These are phyloP conservation scores for Solanum ahanhuiri DNA, from an alignment of 257 asterid genomes.

Conservation along the genomic window DNA sequence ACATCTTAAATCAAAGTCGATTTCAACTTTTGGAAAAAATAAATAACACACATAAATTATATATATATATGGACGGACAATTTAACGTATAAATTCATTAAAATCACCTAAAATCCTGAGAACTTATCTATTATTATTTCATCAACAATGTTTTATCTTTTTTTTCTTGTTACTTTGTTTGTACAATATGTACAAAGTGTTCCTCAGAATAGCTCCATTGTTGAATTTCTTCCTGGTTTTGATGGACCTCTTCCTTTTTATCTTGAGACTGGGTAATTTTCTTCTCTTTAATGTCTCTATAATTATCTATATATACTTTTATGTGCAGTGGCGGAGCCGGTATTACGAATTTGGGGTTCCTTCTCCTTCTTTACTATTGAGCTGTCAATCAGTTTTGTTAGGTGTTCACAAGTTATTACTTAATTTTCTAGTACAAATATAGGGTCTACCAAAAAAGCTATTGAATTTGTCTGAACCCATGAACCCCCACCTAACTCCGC, in stretches of 20 bases:
- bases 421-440: too few relatives aligned
- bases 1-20: neutral
- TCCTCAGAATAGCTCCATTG: neutral
- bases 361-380: too few relatives aligned
- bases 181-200: neutral
- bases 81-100: neutral
- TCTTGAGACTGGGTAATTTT: neutral
- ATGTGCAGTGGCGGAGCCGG: too few relatives aligned
- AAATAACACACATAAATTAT: neutral
- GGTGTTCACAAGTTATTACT: too few relatives aligned
- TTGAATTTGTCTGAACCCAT: too few relatives aligned
- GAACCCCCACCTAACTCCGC: too few relatives aligned
- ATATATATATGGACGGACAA: neutral
- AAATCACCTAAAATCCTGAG: neutral
- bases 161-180: neutral
- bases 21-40: neutral
- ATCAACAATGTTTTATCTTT: neutral
- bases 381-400: too few relatives aligned
- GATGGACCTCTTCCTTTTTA: conserved; percentile 7
- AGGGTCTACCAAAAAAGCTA: too few relatives aligned
- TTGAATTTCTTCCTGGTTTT: conserved; percentile 5
- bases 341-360: too few relatives aligned
- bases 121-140: neutral
- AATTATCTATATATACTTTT: neutral
- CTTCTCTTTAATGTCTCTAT: neutral